A percentile compares a stretch with the other conserved stretches of the same genome.
These are phyloP conservation scores for Podospora tetraspora DNA, from an alignment of 495 filamentous ascomycete genomes.

Conservation along the genomic window DNA sequence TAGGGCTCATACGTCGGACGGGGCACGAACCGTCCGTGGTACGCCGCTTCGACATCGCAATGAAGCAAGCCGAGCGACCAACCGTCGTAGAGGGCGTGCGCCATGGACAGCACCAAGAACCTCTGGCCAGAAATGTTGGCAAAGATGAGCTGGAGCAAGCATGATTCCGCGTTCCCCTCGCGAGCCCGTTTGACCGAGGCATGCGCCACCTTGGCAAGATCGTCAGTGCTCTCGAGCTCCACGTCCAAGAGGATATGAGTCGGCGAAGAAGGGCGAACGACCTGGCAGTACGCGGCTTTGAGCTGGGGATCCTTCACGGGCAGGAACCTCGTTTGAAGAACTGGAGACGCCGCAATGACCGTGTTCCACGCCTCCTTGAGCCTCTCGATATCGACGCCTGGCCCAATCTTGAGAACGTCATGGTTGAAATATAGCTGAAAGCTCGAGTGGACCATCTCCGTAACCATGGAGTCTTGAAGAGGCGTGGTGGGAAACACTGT, in stretches of 20 bases:
- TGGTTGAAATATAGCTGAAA: slow-evolving; percentile 75
- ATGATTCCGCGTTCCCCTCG: slow-evolving; percentile 16
- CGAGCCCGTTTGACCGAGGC: slow-evolving; percentile 28
- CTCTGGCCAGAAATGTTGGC: slow-evolving; percentile 27
- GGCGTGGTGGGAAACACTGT: slow-evolving; percentile 60
- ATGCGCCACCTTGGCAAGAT: slow-evolving; percentile 25
- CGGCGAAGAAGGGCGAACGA: slow-evolving; percentile 41
- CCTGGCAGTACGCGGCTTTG: slow-evolving; percentile 57
- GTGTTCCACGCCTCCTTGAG: slow-evolving; percentile 57
- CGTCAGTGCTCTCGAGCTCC: slow-evolving; percentile 19
- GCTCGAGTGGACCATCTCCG: slow-evolving; percentile 62
- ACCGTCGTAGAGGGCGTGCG: slow-evolving; percentile 78
- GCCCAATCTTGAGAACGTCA: slow-evolving; percentile 54
- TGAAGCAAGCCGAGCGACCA: slow-evolving; percentile 65
- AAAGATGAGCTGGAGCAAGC: slow-evolving; percentile 40
- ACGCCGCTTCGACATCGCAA: slow-evolving; percentile 57
- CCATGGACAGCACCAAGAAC: slow-evolving; percentile 63
- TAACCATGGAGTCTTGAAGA: slow-evolving; percentile 77
- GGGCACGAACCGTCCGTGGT: slow-evolving; percentile 35
- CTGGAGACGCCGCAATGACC: slow-evolving; percentile 55
- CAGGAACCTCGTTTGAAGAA: slow-evolving; percentile 69
- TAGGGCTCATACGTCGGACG: slow-evolving; percentile 45
- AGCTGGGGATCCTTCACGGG: slow-evolving; percentile 54
- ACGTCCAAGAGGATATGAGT: slow-evolving; percentile 11
- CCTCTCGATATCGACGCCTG: slow-evolving; percentile 42